Evolutionary conservation across 495 filamentous ascomycete species (phyloP).

Genomic region (Penicillium malachiteum): DNA sequence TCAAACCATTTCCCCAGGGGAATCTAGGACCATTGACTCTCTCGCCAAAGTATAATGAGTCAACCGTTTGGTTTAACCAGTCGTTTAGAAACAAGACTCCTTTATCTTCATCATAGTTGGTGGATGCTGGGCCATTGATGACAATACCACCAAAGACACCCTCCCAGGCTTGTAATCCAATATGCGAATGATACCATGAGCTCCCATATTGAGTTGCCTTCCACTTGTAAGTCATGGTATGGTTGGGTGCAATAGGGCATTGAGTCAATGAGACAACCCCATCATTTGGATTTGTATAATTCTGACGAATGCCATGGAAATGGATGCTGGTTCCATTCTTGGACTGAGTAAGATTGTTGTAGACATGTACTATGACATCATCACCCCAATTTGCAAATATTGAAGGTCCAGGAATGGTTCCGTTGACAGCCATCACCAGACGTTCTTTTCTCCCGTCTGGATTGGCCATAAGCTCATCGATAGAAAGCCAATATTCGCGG

Average conservation of each 20-base stretch:
- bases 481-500: slow-evolving; percentile 33
- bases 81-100: slow-evolving; percentile 63
- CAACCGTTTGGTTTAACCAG: slow-evolving; percentile 42
- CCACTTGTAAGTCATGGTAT: slow-evolving; percentile 68
- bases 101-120: slow-evolving; percentile 63
- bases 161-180: slow-evolving; percentile 58
- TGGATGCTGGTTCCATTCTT: slow-evolving; percentile 59
- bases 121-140: slow-evolving; percentile 51
- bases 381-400: slow-evolving; percentile 70
- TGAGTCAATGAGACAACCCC: slow-evolving; percentile 72
- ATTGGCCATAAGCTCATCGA: slow-evolving; percentile 55
- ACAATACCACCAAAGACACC: slow-evolving; percentile 35
- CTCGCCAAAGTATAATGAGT: slow-evolving; percentile 17
- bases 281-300: slow-evolving; percentile 46
- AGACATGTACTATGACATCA: slow-evolving; percentile 63
- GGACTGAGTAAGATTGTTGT: slow-evolving; percentile 67
- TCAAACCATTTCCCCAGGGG: slow-evolving; percentile 40
- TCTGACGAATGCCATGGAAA: slow-evolving; percentile 52
- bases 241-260: slow-evolving; percentile 62
- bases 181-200: slow-evolving; percentile 80
- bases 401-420: slow-evolving; percentile 55
- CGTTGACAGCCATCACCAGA: slow-evolving; percentile 78
- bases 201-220: slow-evolving; percentile 69
- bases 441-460: slow-evolving; percentile 71
- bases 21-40: slow-evolving; percentile 17